Base-by-base conservation (phyloP, 371 early-diverging fungal species). In the Scutellospora calospora region DNA sequence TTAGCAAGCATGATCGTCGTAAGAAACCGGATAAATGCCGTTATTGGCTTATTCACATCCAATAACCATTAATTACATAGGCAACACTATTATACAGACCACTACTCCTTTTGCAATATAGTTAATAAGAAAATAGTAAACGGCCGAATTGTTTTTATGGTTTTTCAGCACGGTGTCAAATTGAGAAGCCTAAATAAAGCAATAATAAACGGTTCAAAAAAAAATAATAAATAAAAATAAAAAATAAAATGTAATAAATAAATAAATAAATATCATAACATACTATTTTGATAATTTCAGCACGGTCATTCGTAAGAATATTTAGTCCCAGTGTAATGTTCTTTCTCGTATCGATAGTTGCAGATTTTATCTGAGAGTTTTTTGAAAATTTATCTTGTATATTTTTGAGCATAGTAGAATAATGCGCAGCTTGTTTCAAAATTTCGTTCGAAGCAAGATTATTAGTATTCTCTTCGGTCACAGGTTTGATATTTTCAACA, bases 351-450 rank as follows among this genome's bases (percentile, higher is more conserved):
- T 33, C 59, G 6, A 11, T 54, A 14, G 55, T n/a, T 0, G 20
- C n/a, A 11, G 54, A 5, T 38, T 81, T 60, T 63, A 35, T 6
- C 54, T 12, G 80, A 80, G 65, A 6, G 22, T 85, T 80, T 25
- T 71, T 66, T 0, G 71, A 49, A 12, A 85, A 33, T 14, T 81
- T 57, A 16, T 82, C 82, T 8, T 77, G 51, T 31, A 83, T 81
- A 2, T 18, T 27, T 0, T 80, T 69, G 16, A 78, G 31, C 27
- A 81, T 68, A 29, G 82, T 76, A 0, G 71, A 38, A 35, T 83
- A 71, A 1, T 79, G 65, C 12, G 54, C 55, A 20, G 51, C 63
- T 60, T 86, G 82, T 2, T 71, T 75, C n/a, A 81, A 60, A 38
- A 72, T 80, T 25, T 82, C 82, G 6, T 62, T 81, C 4, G 38